phyloP scores from a whole-genome alignment of 129 eudicot genomes.

The carrot (Daucus carota) region DH1_v3.0 NC_030387.2:24422501-24423000 shows the following conservation, averaged over 20 bases:
- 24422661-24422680: constrained; percentile 89
- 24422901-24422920: background rate
- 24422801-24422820: background rate
- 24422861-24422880: background rate
- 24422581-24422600: background rate
- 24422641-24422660: constrained; percentile 59
- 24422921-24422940: background rate
- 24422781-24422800: constrained; percentile 25
- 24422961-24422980: background rate
- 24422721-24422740: constrained; percentile 65
- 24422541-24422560: background rate
- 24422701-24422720: constrained; percentile 74
- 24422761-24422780: constrained; percentile 67
- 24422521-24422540: background rate
- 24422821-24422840: background rate
- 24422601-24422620: constrained; percentile 47
- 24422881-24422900: background rate
- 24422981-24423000: background rate
- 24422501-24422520: constrained; percentile 73
- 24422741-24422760: constrained; percentile 99
- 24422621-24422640: constrained; percentile 75
- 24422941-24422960: no score
- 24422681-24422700: constrained; percentile 80
- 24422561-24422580: background rate
- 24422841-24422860: background rate